Conservation (phyloP, 345 rosid species). For the Boechera stricta region DNA sequence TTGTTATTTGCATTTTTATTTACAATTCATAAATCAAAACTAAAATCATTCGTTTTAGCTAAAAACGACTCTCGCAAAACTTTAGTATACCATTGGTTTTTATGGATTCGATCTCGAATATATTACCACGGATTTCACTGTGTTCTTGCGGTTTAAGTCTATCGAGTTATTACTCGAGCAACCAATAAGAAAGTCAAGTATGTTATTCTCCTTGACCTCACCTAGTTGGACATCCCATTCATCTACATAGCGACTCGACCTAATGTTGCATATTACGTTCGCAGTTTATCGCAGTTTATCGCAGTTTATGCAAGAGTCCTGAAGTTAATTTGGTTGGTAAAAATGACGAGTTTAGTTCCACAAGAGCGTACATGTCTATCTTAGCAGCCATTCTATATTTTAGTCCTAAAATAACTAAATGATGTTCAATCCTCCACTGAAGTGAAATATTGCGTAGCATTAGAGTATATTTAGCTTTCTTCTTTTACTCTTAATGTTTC, state of each 20-base stretch:
- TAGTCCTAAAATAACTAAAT: not conserved
- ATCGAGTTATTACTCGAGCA: too few species aligned
- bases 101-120: too few species aligned
- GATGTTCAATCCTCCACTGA: not conserved
- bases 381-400: not conserved
- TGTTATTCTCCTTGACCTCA: not conserved
- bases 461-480: too few species aligned
- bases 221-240: not conserved
- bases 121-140: too few species aligned
- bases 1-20: too few species aligned
- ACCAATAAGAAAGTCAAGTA: not conserved
- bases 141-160: too few species aligned
- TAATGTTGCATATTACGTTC: not conserved
- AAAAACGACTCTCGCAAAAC: too few species aligned
- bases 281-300: not conserved
- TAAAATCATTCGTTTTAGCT: too few species aligned
- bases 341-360: not conserved
- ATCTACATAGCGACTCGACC: not conserved
- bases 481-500: not conserved
- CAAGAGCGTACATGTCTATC: not conserved
- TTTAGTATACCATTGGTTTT: too few species aligned
- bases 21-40: too few species aligned
- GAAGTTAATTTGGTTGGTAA: too few species aligned
- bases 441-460: not conserved
- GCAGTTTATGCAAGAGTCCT: not conserved